Evolutionary conservation across 2,329 filamentous ascomycete genomes (phyloP).

Genomic region (Botrytis galanthina): DNA sequence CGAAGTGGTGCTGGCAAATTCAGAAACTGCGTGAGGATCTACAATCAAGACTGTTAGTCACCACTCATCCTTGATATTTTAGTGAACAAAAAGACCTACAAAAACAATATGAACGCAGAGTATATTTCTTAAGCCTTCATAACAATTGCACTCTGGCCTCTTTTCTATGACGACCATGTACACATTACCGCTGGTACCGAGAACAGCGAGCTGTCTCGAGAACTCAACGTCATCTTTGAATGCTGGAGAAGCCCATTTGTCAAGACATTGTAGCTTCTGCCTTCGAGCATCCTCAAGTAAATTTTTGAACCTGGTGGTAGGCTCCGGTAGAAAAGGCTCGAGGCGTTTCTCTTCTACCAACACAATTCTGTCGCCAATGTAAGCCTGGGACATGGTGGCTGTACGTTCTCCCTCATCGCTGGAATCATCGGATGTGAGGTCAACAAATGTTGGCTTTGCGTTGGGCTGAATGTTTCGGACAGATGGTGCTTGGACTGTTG

Average conservation of each 20-base stretch:
- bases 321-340: not conserved
- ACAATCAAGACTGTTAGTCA: not conserved
- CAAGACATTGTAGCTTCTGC: not conserved
- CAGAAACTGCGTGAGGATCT: not conserved
- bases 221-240: too few relatives aligned
- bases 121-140: conserved; percentile 51
- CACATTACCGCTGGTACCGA: conserved; percentile 60
- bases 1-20: not conserved
- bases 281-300: not conserved
- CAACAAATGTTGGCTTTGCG: not conserved
- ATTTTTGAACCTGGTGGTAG: not conserved
- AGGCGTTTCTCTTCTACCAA: not conserved
- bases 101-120: conserved; percentile 65
- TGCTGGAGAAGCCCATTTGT: not conserved
- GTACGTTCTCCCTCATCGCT: not conserved
- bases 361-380: not conserved
- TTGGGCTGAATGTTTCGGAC: not conserved
- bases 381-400: not conserved
- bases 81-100: conserved; percentile 40
- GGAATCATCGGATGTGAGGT: not conserved
- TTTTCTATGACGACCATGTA: conserved; percentile 57
- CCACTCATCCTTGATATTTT: not conserved
- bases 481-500: not conserved
- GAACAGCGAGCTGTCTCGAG: conserved; percentile 41
- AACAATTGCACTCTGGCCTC: conserved; percentile 53